Conservation (phyloP, 1,284 basidiomycete species). For the Naganishia liquefaciens region DNA sequence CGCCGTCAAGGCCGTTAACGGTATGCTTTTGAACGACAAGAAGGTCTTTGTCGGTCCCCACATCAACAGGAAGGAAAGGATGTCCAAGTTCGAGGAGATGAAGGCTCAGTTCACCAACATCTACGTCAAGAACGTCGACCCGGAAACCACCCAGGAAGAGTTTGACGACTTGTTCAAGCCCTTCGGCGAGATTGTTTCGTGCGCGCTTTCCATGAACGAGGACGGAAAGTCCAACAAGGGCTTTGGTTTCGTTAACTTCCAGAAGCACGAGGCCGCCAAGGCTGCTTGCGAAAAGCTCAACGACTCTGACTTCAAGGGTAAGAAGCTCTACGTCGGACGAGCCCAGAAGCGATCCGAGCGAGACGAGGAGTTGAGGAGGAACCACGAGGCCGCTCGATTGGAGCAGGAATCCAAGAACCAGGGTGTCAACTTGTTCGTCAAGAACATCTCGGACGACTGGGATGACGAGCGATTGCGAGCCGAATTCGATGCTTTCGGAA, state of each 20-base stretch:
- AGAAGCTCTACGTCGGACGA: conserved; percentile 92
- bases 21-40: conserved; percentile 99
- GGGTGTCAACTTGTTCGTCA: conserved; percentile 99
- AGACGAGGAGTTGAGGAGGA: conserved; percentile 91
- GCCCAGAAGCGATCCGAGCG: conserved; percentile 99
- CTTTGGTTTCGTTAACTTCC: conserved; percentile 98
- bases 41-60: conserved; percentile 98
- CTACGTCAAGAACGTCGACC: conserved; percentile 95
- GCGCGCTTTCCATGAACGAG: conserved; percentile 77
- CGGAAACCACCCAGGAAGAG: conserved; percentile 77
- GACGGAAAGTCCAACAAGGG: conserved; percentile 78
- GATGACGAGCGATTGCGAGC: conserved; percentile 91
- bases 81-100: conserved; percentile 98
- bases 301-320: conserved; percentile 81
- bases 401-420: conserved; percentile 98
- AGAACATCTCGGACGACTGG: conserved; percentile 90
- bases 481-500: conserved; percentile 96
- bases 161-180: conserved; percentile 79
- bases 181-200: conserved; percentile 87
- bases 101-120: conserved; percentile 97
- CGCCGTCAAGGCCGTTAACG: conserved; percentile 98
- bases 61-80: conserved; percentile 96
- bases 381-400: conserved; percentile 94
- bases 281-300: conserved; percentile 87
- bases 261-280: conserved; percentile 87